Percentiles rank a stretch among this genome's conserved stretches.
Evolutionary conservation across 1,284 basidiomycete genomes (phyloP).

Genomic region (Amylostereum areolatum): DNA sequence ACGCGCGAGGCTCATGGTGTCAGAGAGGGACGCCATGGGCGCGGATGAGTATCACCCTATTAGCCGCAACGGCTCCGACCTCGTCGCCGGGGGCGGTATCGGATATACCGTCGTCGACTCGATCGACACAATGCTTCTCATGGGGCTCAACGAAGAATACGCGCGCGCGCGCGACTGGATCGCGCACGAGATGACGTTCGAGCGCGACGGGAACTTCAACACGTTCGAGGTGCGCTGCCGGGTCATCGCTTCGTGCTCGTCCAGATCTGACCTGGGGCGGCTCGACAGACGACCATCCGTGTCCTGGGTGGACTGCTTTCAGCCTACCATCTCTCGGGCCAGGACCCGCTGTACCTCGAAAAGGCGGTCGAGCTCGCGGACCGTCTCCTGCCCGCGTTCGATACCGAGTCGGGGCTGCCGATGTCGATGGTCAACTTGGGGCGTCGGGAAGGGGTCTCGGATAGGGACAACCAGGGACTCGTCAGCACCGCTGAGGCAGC

Average conservation of each 20-base stretch:
- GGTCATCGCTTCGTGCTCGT: not conserved
- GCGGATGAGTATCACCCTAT: constrained; percentile 87
- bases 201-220: constrained; percentile 78
- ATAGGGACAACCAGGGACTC: constrained; percentile 58
- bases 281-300: constrained; percentile 69
- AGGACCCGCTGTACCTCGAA: constrained; percentile 66
- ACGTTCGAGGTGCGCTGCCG: constrained; percentile 84
- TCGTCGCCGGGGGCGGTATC: constrained; percentile 71
- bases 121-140: constrained; percentile 82
- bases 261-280: constrained; percentile 2
- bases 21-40: constrained; percentile 86
- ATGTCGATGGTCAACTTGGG: constrained; percentile 75
- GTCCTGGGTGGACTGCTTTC: constrained; percentile 81
- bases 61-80: constrained; percentile 65
- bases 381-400: constrained; percentile 79
- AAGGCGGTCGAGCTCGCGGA: constrained; percentile 79
- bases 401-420: constrained; percentile 79
- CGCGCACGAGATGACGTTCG: constrained; percentile 62
- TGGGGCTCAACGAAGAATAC: constrained; percentile 82
- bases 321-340: constrained; percentile 68
- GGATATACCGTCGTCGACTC: constrained; percentile 84
- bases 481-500: constrained; percentile 83
- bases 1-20: no score
- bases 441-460: constrained; percentile 56
- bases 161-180: constrained; percentile 77